A percentile compares a stretch with the other conserved stretches of the same genome.
Conservation (phyloP, 352 stramenopile genomes). For the Phytophthora citricola region DNA sequence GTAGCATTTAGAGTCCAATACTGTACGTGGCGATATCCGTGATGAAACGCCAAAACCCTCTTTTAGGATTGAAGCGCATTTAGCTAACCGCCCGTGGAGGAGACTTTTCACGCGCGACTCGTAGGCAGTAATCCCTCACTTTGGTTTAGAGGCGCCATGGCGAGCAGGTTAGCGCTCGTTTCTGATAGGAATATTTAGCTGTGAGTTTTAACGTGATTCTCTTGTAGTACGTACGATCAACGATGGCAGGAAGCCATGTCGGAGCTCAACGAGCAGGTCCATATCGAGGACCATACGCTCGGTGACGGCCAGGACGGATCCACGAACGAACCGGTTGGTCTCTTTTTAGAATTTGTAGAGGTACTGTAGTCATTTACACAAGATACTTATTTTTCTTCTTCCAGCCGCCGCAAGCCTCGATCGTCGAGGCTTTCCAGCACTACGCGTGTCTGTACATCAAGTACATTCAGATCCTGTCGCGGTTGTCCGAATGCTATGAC, state of each 20-base stretch:
- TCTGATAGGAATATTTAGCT: no score
- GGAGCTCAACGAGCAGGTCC: conserved; percentile 93
- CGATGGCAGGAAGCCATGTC: conserved; percentile 93
- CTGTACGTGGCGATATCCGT: no score
- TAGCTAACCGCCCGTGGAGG: no score
- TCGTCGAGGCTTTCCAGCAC: conserved; percentile 93
- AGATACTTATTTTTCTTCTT: background rate
- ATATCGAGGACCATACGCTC: conserved; percentile 88
- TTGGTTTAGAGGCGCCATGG: no score
- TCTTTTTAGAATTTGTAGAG: background rate
- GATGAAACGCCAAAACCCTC: no score
- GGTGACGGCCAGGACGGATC: conserved; percentile 42
- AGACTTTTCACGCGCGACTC: background rate
- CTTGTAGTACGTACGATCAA: conserved; percentile 83
- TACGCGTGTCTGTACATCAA: conserved; percentile 96
- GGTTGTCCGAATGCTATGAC: conserved; percentile 93
- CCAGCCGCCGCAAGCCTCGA: conserved; percentile 73
- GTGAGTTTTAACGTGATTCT: no score
- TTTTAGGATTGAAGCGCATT: no score
- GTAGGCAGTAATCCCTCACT: no score
- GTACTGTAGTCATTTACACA: background rate
- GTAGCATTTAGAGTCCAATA: no score
- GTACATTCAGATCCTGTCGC: conserved; percentile 93
- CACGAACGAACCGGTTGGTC: conserved; percentile 46
- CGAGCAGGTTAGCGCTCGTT: no score